A percentile compares a stretch with the other conserved stretches of the same genome.
phyloP scores from a whole-genome alignment of 2,329 filamentous ascomycete genomes.

The Fusarium sp. region DNA sequence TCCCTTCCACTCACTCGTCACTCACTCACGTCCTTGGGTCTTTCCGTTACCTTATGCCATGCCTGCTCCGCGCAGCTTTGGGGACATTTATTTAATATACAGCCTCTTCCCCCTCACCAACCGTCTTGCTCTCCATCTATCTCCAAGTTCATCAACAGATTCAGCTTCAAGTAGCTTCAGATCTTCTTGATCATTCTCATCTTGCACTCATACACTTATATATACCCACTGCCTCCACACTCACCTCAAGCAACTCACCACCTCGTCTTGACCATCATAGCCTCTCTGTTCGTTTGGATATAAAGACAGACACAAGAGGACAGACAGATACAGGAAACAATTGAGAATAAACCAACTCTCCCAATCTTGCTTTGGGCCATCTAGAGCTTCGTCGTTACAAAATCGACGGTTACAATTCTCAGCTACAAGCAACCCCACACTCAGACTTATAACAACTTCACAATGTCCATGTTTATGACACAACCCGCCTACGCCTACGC shows the following conservation, averaged over 20 bases:
- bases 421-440: conserved; percentile 8
- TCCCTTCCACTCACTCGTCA: conserved; percentile 9
- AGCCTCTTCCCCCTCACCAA: conserved; percentile 44
- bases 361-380: conserved; percentile 19
- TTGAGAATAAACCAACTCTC: conserved; percentile 10
- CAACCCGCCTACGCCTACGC: conserved; percentile 48
- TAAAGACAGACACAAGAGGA: conserved; percentile 25
- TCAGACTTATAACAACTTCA: conserved; percentile 25
- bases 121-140: conserved; percentile 34
- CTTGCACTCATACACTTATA: conserved; percentile 14
- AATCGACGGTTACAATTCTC: conserved; percentile 18
- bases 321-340: conserved; percentile 23
- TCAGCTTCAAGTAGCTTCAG: conserved; percentile 26
- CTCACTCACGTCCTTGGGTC: conserved; percentile 31
- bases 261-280: conserved; percentile 1
- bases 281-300: conserved; percentile 25
- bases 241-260: conserved; percentile 24
- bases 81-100: conserved; percentile 48
- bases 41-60: conserved; percentile 9
- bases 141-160: conserved; percentile 31
- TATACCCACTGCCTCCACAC: conserved; percentile 10
- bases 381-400: conserved; percentile 27
- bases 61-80: conserved; percentile 33
- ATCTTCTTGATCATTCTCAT: conserved; percentile 24
- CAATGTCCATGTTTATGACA: conserved; percentile 51